Evolutionary conservation across 2,329 filamentous ascomycete species (phyloP), one percentile per base, ranked within the genome.

Genomic region (Verticillium klebahnii): DNA sequence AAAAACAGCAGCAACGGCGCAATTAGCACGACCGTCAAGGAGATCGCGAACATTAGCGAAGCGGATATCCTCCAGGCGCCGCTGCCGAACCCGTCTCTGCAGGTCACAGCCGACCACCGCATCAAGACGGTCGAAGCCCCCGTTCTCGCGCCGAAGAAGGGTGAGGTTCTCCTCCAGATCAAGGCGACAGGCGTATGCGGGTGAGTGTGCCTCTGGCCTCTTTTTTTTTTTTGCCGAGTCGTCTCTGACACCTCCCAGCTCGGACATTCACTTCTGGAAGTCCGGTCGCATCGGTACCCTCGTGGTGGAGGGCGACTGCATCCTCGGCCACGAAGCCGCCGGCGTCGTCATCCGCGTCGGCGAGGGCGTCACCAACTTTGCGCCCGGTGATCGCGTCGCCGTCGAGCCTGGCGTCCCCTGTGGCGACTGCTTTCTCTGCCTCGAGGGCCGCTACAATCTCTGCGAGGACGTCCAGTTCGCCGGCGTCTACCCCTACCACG

Each of bases 211-310:
- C 15, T 9, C 19, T 15, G 15, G 32, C 15, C 11, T 50, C 3
- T 19, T n/a, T 39, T 23, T 31, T 34, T 37, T 2, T 12, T 36
- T 34, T n/a, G 23, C 14, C 5, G 17, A 15, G 37, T 62, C 11
- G 5, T 6, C 3, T 11, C 63, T 65, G 55, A 65, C 50, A 32
- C 8, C 15, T 2, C 11, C 6, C 34, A 85, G 83, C 50, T 89
- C 86, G 1, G 87, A 90, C 67, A 82, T 90, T 65, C 87, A 90
- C 70, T 87, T 89, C 67, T 90, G 87, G 87, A 86, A 86, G 67
- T 76, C 79, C 0, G 88, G 88, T 29, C 75, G 81, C 14, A 90
- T 90, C 67, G 88, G 88, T 2, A 79, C 81, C 2, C 77, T 90
- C 2, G 79, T 85, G 1, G 82, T 90, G 14, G 80, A 86, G 62